These are phyloP conservation scores for Hyaloperonospora arabidopsidis DNA, from an alignment of 352 stramenopile genomes.

Conservation along the genomic window DNA sequence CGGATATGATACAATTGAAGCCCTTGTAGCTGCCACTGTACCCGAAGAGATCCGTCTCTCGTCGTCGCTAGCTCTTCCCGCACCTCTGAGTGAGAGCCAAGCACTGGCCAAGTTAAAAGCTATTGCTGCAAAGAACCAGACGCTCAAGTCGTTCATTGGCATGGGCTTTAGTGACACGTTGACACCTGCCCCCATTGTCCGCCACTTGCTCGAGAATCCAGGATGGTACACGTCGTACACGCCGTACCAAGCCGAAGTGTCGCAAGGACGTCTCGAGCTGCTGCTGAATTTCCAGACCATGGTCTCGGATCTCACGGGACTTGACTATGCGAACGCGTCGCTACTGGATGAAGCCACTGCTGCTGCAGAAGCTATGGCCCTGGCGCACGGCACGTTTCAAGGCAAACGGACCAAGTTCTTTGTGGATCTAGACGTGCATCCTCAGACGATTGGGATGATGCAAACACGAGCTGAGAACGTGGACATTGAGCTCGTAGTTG, in stretches of 20 bases:
- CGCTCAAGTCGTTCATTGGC: constrained; percentile 95
- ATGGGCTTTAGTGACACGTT: constrained; percentile 97
- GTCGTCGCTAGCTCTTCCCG: constrained; percentile 50
- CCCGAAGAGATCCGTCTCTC: constrained; percentile 87
- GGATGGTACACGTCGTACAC: constrained; percentile 98
- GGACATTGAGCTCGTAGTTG: constrained; percentile 92
- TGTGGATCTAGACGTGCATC: constrained; percentile 87
- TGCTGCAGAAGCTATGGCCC: constrained; percentile 96
- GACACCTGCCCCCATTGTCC: constrained; percentile 92
- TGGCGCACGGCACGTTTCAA: constrained; percentile 91
- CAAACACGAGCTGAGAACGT: constrained; percentile 87
- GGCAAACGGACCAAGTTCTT: constrained; percentile 96
- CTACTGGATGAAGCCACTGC: constrained; percentile 98
- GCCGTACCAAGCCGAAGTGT: constrained; percentile 99
- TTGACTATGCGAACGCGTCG: constrained; percentile 95
- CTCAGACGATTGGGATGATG: constrained; percentile 90
- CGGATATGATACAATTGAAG: constrained; percentile 90
- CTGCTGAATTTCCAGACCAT: constrained; percentile 99
- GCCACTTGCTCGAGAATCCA: constrained; percentile 98
- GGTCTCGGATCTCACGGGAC: constrained; percentile 92
- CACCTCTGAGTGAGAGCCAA: constrained; percentile 89
- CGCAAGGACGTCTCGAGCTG: constrained; percentile 97
- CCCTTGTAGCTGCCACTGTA: constrained; percentile 92
- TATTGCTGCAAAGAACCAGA: constrained; percentile 94
- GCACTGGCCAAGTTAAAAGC: constrained; percentile 83